Conservation (phyloP, 2,329 filamentous ascomycete species). For the Diaporthe capsici region DNA sequence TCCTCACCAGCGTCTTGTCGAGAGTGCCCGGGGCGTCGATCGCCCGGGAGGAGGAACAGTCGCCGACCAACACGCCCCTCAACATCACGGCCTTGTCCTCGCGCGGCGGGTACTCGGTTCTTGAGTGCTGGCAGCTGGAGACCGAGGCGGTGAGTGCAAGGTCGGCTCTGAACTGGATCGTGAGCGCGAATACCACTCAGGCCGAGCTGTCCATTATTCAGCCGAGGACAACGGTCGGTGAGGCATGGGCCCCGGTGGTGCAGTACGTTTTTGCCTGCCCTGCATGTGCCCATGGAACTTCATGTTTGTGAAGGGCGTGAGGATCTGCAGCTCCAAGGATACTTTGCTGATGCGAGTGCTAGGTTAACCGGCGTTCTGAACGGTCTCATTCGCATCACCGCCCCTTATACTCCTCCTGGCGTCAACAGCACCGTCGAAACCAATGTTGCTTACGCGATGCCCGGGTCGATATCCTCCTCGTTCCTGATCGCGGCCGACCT, state of each 20-base stretch:
- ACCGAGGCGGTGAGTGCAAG: slow-evolving; percentile 47
- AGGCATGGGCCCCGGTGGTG: slow-evolving; percentile 52
- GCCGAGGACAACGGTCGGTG: slow-evolving; percentile 49
- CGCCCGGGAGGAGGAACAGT: neutral
- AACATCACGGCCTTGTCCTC: slow-evolving; percentile 51
- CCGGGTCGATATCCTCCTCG: slow-evolving; percentile 50
- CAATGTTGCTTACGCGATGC: slow-evolving; percentile 49
- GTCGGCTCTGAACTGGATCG: slow-evolving; percentile 50
- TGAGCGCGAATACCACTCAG: slow-evolving; percentile 47
- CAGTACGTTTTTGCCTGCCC: slow-evolving; percentile 45
- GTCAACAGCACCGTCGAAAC: slow-evolving; percentile 36
- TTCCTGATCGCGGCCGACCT: slow-evolving; percentile 51
- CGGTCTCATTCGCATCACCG: slow-evolving; percentile 51
- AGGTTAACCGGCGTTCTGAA: slow-evolving; percentile 52
- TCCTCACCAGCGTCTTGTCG: neutral
- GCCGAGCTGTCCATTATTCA: slow-evolving; percentile 51
- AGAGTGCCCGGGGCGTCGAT: neutral
- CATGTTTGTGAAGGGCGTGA: neutral
- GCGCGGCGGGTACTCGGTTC: slow-evolving; percentile 47
- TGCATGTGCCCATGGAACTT: neutral
- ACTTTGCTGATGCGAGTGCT: neutral
- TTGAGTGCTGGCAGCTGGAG: slow-evolving; percentile 50
- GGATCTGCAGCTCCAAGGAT: neutral
- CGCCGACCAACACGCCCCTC: slow-evolving; percentile 38
- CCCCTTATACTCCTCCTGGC: slow-evolving; percentile 44